Evolutionary conservation across 768 basidiomycete species (phyloP).

Genomic region (Amanita exitialis): DNA sequence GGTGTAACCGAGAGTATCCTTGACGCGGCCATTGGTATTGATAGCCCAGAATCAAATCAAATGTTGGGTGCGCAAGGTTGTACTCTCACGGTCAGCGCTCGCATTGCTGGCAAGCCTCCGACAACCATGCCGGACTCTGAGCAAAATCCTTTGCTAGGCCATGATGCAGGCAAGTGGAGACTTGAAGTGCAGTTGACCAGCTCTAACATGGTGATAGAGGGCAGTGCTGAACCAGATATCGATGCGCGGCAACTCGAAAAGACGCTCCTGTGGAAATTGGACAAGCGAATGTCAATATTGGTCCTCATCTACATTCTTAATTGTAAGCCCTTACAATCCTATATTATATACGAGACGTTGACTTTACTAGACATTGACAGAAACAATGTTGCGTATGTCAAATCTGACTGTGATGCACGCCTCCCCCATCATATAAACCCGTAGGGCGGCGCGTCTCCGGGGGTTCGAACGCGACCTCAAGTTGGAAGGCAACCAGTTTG

Average conservation of each 20-base stretch:
- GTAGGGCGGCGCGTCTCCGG: constrained; percentile 51
- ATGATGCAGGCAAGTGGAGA: not conserved
- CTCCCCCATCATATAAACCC: not conserved
- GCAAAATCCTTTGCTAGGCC: not conserved
- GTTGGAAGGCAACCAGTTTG: constrained; percentile 50
- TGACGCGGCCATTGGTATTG: constrained; percentile 28
- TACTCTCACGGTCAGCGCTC: not conserved
- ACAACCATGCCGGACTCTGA: constrained; percentile 5
- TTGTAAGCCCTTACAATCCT: constrained; percentile 17
- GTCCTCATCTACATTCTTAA: constrained; percentile 39
- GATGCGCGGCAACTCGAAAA: constrained; percentile 22
- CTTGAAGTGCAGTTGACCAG: not conserved
- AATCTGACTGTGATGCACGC: not conserved
- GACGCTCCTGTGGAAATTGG: constrained; percentile 36
- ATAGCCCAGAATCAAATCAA: too few relatives aligned
- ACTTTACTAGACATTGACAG: constrained; percentile 45
- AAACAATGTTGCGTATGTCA: constrained; percentile 49
- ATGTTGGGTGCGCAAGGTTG: not conserved
- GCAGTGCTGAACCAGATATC: constrained; percentile 11
- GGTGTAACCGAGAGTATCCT: constrained; percentile 36
- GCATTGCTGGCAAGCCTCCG: not conserved
- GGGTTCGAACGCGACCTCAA: constrained; percentile 57
- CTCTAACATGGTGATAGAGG: not conserved
- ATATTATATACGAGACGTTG: constrained; percentile 7
- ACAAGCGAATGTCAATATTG: constrained; percentile 37